Base-by-base conservation (phyloP, 148 eudicot species). In the Hydrangea macrophylla region DNA sequence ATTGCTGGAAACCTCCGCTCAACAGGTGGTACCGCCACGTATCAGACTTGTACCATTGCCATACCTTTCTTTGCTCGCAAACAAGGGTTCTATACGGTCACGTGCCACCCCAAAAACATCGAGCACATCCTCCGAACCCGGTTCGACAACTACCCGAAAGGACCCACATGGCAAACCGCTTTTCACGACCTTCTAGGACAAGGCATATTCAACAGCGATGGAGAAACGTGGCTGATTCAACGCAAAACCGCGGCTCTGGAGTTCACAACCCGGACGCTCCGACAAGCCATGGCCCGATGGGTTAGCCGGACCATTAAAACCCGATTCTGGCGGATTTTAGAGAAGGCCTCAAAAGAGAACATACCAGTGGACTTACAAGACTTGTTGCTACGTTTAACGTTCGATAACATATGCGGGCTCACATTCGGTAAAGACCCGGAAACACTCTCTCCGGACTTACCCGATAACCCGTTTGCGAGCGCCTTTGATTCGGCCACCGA, bases 261-360 rank as follows among this genome's bases (percentile, higher is more conserved):
- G 65, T 92, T 92, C 69, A 92, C 98, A 0, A 92, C 96, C 6
- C 71, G 96, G 40, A 92, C 96, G 0, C 86, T 92, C 2, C 86
- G 98, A 2, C 91, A 82, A 66, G 96, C 98, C 33, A 89, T 92
- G 96, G 83, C 87, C 26, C 74, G 98, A 66, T 92, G 98, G 98
- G 98, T 92, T 37, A 89, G 81, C 85, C 82, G 90, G 61, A 84
- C 96, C 2, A 92, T 92, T 24, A 74, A 78, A 72, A 82, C 75
- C 57, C 86, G 96, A 58, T 68, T 92, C 11, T 92, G 96, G 96
- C 39, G 55, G 17, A 87, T 92, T 36, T 48, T 92, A 20, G 89
- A 87, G 18, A 85, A 77, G 30, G 89, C 98, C 0, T 73, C 74
- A 1, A 9, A 22, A 5, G 76, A 81, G 0, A 70, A 77, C 11